These are phyloP conservation scores for Gnaphalium uliginosum DNA, from an alignment of 129 eudicot genomes.

Conservation along the genomic window DNA sequence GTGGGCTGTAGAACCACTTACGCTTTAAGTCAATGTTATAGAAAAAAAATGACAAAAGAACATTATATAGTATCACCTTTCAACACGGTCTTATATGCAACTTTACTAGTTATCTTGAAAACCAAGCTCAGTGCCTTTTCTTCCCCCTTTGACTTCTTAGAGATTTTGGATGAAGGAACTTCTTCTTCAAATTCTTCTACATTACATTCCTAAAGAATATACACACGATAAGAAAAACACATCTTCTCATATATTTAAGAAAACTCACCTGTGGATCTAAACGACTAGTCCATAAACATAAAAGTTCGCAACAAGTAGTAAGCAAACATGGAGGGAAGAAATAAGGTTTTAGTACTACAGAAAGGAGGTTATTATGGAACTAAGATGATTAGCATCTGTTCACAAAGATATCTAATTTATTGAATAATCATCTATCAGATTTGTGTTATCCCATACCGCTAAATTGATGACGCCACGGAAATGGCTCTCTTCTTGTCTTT, in stretches of 20 bases:
- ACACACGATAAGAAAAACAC: neutral
- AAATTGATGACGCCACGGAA: conserved; percentile 84
- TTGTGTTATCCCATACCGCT: conserved; percentile 54
- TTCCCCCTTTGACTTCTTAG: conserved; percentile 80
- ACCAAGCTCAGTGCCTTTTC: conserved; percentile 69
- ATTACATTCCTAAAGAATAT: conserved; percentile 57
- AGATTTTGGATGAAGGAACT: conserved; percentile 64
- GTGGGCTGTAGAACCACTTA: conserved; percentile 60
- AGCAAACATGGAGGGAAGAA: neutral
- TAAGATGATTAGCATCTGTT: neutral
- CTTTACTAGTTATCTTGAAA: conserved; percentile 83
- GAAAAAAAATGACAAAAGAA: neutral
- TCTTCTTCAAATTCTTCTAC: conserved; percentile 87
- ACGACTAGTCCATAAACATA: no score
- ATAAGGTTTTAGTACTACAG: neutral
- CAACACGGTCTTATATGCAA: conserved; percentile 79
- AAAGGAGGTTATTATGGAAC: conserved; percentile 3
- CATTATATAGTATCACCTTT: conserved; percentile 51
- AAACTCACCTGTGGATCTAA: neutral
- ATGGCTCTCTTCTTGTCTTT: conserved; percentile 81
- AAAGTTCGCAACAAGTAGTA: neutral
- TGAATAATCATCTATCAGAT: neutral
- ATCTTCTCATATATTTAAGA: neutral
- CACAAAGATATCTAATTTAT: neutral
- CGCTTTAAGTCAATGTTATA: conserved; percentile 7